phyloP scores from a whole-genome alignment of 768 basidiomycete species.

The Trametes meyenii region DNA sequence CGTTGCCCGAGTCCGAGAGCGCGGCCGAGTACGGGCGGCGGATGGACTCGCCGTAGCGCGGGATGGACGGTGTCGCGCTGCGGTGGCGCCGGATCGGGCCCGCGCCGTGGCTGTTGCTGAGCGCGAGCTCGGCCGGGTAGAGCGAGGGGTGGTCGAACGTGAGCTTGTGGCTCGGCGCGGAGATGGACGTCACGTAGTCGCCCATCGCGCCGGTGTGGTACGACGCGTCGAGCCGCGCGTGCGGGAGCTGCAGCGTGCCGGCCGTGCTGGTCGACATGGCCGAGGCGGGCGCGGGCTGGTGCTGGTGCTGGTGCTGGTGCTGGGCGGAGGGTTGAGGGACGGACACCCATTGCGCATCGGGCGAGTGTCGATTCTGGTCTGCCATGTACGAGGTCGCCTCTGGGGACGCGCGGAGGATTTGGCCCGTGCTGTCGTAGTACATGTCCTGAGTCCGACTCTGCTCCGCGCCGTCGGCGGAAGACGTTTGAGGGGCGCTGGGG shows the following conservation, averaged over 20 bases:
- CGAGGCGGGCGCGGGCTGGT: constrained; percentile 45
- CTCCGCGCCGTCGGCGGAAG: constrained; percentile 26
- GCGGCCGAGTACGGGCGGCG: constrained; percentile 48
- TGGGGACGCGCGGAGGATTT: constrained; percentile 24
- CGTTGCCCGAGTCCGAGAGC: constrained; percentile 37
- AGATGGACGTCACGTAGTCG: constrained; percentile 50
- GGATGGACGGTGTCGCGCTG: constrained; percentile 74
- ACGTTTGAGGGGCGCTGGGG: constrained; percentile 22
- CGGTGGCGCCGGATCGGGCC: constrained; percentile 72
- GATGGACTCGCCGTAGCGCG: constrained; percentile 51
- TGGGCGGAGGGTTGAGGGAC: constrained; percentile 26
- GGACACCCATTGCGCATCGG: constrained; percentile 42
- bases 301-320: constrained; percentile 27
- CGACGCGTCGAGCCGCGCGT: constrained; percentile 25
- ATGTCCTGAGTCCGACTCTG: constrained; percentile 15
- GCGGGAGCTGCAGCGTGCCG: constrained; percentile 12
- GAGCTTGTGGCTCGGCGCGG: constrained; percentile 71
- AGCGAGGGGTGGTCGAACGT: constrained; percentile 61
- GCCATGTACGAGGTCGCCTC: constrained; percentile 22
- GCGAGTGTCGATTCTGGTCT: constrained; percentile 27
- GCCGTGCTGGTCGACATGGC: constrained; percentile 43
- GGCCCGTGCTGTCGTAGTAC: constrained; percentile 27
- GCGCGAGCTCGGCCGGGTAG: constrained; percentile 49
- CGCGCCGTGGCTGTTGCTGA: constrained; percentile 33
- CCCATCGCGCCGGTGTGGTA: constrained; percentile 28